Percentiles rank a stretch among this genome's conserved stretches.
Evolutionary conservation across 495 filamentous ascomycete species (phyloP).

Genomic region (Xylaria nigripes): DNA sequence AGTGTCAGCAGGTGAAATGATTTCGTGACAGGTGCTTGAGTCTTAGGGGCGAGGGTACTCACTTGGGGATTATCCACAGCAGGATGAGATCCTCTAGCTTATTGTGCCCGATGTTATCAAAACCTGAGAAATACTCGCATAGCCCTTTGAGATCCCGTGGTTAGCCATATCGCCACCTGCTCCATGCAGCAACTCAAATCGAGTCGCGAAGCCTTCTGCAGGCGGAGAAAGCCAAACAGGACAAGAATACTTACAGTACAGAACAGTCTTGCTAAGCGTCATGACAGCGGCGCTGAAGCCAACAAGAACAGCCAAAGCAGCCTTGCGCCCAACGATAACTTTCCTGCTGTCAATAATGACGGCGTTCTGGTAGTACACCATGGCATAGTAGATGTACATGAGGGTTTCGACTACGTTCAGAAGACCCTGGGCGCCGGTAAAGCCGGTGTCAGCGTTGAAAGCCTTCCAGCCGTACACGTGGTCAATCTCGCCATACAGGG

Average conservation of each 20-base stretch:
- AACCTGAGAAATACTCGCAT: conserved; percentile 70
- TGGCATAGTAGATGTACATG: conserved; percentile 63
- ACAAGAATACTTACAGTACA: conserved; percentile 61
- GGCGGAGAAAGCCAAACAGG: not conserved
- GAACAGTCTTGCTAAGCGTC: conserved; percentile 79
- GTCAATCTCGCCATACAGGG: conserved; percentile 73
- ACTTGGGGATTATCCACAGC: conserved; percentile 78
- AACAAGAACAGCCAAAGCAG: conserved; percentile 55
- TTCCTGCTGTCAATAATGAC: conserved; percentile 26
- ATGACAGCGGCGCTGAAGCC: conserved; percentile 64
- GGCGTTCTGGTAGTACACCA: conserved; percentile 48
- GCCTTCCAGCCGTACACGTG: conserved; percentile 79
- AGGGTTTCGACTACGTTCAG: conserved; percentile 68
- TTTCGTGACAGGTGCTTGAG: not conserved
- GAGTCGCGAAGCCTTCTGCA: not conserved
- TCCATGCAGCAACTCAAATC: not conserved
- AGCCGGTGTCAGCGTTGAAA: conserved; percentile 63
- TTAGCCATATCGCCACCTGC: conserved; percentile 2
- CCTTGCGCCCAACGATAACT: conserved; percentile 48
- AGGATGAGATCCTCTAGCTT: conserved; percentile 46
- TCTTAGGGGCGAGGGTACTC: conserved; percentile 25
- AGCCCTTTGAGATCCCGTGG: conserved; percentile 44
- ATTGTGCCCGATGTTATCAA: conserved; percentile 75
- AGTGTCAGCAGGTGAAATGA: conserved; percentile 4
- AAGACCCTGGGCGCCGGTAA: conserved; percentile 65